Percentiles rank a stretch among this genome's conserved stretches.
These are phyloP conservation scores for Hymenoscyphus fraxineus DNA, from an alignment of 2,329 filamentous ascomycete species.

Conservation along the genomic window DNA sequence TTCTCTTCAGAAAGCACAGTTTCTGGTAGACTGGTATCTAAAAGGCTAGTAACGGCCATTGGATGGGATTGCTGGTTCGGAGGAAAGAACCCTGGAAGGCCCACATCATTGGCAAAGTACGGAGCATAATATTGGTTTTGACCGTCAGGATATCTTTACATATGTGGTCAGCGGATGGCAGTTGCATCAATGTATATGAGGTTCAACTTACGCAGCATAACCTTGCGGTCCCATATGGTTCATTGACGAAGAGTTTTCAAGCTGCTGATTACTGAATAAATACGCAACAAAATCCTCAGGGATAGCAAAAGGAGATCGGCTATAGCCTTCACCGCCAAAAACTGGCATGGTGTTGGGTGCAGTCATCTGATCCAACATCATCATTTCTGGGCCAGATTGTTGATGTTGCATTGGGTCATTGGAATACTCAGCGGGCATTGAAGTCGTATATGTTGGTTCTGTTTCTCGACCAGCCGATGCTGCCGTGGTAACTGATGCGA, in stretches of 20 bases:
- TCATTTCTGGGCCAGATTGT: conserved; percentile 46
- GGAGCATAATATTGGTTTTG: conserved; percentile 47
- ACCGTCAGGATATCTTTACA: conserved; percentile 50
- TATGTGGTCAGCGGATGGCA: conserved; percentile 18
- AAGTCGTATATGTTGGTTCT: conserved; percentile 31
- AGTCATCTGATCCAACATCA: conserved; percentile 59
- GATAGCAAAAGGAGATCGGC: conserved; percentile 81
- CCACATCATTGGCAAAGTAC: conserved; percentile 46
- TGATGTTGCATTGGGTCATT: conserved; percentile 35
- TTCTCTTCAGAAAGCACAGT: conserved; percentile 83
- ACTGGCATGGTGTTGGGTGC: conserved; percentile 72
- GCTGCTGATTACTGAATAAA: conserved; percentile 68
- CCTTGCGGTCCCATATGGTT: conserved; percentile 47
- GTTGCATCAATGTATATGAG: not conserved
- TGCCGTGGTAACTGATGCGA: conserved; percentile 40
- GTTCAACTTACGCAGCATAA: conserved; percentile 46
- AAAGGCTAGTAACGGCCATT: conserved; percentile 83
- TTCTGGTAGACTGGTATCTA: conserved; percentile 77
- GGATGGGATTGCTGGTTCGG: conserved; percentile 55
- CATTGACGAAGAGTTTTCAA: conserved; percentile 50
- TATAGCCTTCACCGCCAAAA: conserved; percentile 79
- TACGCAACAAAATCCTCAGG: conserved; percentile 85
- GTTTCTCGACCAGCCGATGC: conserved; percentile 27
- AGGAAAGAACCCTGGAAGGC: conserved; percentile 55
- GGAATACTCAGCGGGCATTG: conserved; percentile 33